Base-by-base conservation (phyloP, 2,329 filamentous ascomycete genomes). In the Diaporthe ilicicola region DNA sequence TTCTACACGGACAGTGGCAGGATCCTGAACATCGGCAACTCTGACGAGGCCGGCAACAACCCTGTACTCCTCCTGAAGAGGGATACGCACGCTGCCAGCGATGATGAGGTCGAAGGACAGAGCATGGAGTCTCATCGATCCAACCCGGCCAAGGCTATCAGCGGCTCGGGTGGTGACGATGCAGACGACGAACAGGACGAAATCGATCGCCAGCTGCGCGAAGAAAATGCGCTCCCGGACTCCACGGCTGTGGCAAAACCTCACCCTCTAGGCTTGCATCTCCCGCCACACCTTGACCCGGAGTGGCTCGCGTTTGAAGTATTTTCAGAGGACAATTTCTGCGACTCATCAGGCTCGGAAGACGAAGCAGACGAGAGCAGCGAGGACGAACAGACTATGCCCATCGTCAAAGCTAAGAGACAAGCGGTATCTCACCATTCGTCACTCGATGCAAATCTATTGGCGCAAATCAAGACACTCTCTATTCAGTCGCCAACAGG, bases 231-330 rank as follows among this genome's bases (percentile, higher is more conserved):
- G 64, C 15, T 67, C 37, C 24, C 72, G 10, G 64, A 74, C 9
- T 12, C 4, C 6, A 59, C 50, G 10, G 22, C 53, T 22, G 66
- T 59, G 53, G 32, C 44, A 29, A 70, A 69, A 53, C 77, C 71
- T 17, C 70, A 62, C 22, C 56, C 37, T 32, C 69, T 13, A 24
- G 73, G 83, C 9, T 92, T 90, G 87, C 83, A 84, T 13, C 83
- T 97, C 3, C 94, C 94, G 0, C 85, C 86, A 1, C 92, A 94
- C 72, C 84, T 97, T 0, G 95, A 97, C 75, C 90, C 92, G 0
- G 95, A 97, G 80, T 98, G 95, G 95, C 89, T 97, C 74, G 95
- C 95, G 0, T 89, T 98, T 19, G 94, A 97, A 78, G 93, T 97
- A 1, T 96, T 92, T 78, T 88, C 89, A 19, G 91, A 93, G 76